These are phyloP conservation scores for Pleurozium schreberi DNA, from an alignment of 225 moss, liverwort and hornwort species.

Conservation along the genomic window DNA sequence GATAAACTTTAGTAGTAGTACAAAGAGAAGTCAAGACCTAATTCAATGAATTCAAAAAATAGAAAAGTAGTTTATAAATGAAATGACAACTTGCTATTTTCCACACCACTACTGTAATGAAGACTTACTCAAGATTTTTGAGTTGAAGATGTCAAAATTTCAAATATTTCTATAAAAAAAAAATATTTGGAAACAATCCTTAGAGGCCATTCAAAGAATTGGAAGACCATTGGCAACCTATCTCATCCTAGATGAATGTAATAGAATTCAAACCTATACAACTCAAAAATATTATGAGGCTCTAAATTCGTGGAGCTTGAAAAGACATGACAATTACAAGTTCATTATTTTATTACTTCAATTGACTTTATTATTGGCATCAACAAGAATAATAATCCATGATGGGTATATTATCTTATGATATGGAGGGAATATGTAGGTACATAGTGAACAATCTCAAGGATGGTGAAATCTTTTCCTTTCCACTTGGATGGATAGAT, in stretches of 20 bases:
- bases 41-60: background rate
- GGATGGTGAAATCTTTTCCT: accelerated
- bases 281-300: accelerated
- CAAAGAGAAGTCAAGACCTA: background rate
- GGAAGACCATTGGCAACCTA: background rate
- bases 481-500: accelerated
- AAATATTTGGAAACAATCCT: background rate
- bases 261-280: background rate
- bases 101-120: accelerated
- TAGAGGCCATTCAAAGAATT: accelerated
- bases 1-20: background rate
- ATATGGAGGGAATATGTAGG: accelerated
- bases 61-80: too few relatives aligned
- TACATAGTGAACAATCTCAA: accelerated
- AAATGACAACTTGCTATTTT: background rate
- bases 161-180: background rate
- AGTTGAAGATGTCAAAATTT: background rate
- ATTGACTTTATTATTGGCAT: background rate
- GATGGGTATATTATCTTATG: background rate
- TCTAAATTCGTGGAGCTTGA: background rate
- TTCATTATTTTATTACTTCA: background rate
- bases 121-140: background rate
- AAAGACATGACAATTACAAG: background rate
- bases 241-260: background rate
- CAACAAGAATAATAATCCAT: background rate